Percentiles rank a stretch among this genome's conserved stretches.
Evolutionary conservation across 1,139 yeast genomes (phyloP).

Genomic region (Sugiyamaella sp.): DNA sequence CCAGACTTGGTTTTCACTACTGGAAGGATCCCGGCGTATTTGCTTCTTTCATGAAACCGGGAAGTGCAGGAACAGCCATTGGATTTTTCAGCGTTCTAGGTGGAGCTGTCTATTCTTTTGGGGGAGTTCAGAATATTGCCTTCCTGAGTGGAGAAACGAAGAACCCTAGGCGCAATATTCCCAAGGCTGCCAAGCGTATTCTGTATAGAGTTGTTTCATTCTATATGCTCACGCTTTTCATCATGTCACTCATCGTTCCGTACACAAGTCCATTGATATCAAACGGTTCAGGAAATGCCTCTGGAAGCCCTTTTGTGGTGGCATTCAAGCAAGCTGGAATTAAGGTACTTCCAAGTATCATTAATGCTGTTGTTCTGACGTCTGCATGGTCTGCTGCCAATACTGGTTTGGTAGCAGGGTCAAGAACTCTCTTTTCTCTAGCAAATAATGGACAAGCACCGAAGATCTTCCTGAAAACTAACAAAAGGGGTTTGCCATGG

Average conservation of each 20-base stretch:
- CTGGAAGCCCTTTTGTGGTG: slow-evolving; percentile 75
- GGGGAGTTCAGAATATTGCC: slow-evolving; percentile 81
- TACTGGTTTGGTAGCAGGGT: slow-evolving; percentile 74
- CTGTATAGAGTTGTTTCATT: slow-evolving; percentile 70
- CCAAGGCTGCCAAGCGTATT: slow-evolving; percentile 70
- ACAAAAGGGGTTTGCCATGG: slow-evolving; percentile 73
- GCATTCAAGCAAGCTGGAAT: slow-evolving; percentile 63
- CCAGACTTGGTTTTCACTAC: slow-evolving; percentile 59
- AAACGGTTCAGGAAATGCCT: slow-evolving; percentile 51
- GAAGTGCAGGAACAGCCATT: slow-evolving; percentile 19
- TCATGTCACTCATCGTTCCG: slow-evolving; percentile 68
- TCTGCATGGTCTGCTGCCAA: slow-evolving; percentile 78
- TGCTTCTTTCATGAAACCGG: slow-evolving; percentile 61
- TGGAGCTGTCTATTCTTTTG: slow-evolving; percentile 84
- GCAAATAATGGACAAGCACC: slow-evolving; percentile 87
- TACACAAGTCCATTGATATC: slow-evolving; percentile 52
- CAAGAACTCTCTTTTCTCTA: slow-evolving; percentile 79
- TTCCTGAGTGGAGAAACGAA: slow-evolving; percentile 83
- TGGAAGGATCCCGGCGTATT: slow-evolving; percentile 69
- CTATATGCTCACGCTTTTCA: slow-evolving; percentile 59
- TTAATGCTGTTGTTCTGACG: slow-evolving; percentile 71
- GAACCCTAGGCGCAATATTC: slow-evolving; percentile 69
- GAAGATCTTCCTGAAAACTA: slow-evolving; percentile 68
- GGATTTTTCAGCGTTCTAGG: slow-evolving; percentile 83
- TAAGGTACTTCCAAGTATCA: slow-evolving; percentile 64